Evolutionary conservation across 805 yeast genomes (phyloP).

Genomic region (Jamesozyma rosinii): DNA sequence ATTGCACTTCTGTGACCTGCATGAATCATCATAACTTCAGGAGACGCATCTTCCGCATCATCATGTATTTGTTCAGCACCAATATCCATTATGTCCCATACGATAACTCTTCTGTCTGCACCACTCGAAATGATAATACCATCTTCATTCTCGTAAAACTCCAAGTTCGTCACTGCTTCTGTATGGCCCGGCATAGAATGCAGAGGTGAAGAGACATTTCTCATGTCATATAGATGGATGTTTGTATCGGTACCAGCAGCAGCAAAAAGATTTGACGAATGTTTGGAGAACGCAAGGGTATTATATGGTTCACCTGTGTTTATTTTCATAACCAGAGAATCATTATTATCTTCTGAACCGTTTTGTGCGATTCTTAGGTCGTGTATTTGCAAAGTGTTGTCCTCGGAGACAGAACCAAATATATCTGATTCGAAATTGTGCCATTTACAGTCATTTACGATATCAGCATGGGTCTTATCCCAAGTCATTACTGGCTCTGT

Average conservation of each 20-base stretch:
- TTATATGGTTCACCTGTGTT: slow-evolving; percentile 40
- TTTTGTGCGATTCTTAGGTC: slow-evolving; percentile 38
- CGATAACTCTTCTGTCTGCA: slow-evolving; percentile 63
- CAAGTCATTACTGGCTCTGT: slow-evolving; percentile 27
- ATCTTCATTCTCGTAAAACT: slow-evolving; percentile 70
- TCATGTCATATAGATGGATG: slow-evolving; percentile 54
- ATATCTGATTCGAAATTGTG: slow-evolving; percentile 41
- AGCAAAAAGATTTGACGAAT: slow-evolving; percentile 51
- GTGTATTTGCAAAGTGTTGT: slow-evolving; percentile 42
- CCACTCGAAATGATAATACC: slow-evolving; percentile 72
- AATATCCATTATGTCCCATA: slow-evolving; percentile 73
- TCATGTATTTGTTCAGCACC: slow-evolving; percentile 83
- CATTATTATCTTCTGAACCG: slow-evolving; percentile 7
- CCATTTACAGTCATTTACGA: slow-evolving; percentile 74
- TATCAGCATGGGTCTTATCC: slow-evolving; percentile 38
- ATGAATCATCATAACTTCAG: slow-evolving; percentile 84
- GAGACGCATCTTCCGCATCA: slow-evolving; percentile 85
- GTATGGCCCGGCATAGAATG: slow-evolving; percentile 79
- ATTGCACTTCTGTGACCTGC: slow-evolving; percentile 82
- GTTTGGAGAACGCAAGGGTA: slow-evolving; percentile 55
- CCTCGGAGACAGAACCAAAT: slow-evolving; percentile 72
- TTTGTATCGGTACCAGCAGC: slow-evolving; percentile 64
- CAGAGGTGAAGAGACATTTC: slow-evolving; percentile 40
- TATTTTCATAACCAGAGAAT: slow-evolving; percentile 21
- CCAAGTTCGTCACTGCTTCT: slow-evolving; percentile 58